A percentile compares a stretch with the other conserved stretches of the same genome.
Conservation (phyloP, 331 rosid genomes). For the Phaseolus coccineus region DNA sequence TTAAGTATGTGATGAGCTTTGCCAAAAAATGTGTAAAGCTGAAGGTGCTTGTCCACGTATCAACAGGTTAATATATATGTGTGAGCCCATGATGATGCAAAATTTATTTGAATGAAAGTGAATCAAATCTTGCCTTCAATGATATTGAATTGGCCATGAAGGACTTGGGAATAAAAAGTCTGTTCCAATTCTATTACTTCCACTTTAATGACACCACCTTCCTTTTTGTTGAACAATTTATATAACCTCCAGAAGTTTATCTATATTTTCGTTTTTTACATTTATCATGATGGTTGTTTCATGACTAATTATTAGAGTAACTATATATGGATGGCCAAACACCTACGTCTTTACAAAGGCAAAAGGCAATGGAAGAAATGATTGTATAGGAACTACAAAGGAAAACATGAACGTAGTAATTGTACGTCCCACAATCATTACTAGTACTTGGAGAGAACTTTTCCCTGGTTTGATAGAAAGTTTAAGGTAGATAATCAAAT, state of each 20-base stretch:
- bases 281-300: not conserved
- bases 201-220: not conserved
- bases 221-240: too few species aligned
- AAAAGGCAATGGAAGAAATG: slow-evolving; percentile 95
- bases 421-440: slow-evolving; percentile 71
- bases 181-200: not conserved
- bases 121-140: not conserved
- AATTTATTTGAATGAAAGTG: not conserved
- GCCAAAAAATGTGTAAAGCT: slow-evolving; percentile 61
- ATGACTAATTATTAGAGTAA: slow-evolving; percentile 57
- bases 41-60: slow-evolving; percentile 72
- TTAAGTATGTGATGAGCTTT: slow-evolving; percentile 61
- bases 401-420: slow-evolving; percentile 56
- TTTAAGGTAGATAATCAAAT: slow-evolving; percentile 52
- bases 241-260: not conserved
- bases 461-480: slow-evolving; percentile 92
- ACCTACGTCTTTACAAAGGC: slow-evolving; percentile 79
- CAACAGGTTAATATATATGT: slow-evolving; percentile 65
- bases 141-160: slow-evolving; percentile 62
- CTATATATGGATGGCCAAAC: slow-evolving; percentile 77
- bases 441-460: slow-evolving; percentile 79
- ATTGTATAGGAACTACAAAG: slow-evolving; percentile 53
- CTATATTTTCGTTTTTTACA: not conserved
- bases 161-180: slow-evolving; percentile 74
- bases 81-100: not conserved